phyloP scores from a whole-genome alignment of 2,329 filamentous ascomycete genomes.

The Exophiala sideris region DNA sequence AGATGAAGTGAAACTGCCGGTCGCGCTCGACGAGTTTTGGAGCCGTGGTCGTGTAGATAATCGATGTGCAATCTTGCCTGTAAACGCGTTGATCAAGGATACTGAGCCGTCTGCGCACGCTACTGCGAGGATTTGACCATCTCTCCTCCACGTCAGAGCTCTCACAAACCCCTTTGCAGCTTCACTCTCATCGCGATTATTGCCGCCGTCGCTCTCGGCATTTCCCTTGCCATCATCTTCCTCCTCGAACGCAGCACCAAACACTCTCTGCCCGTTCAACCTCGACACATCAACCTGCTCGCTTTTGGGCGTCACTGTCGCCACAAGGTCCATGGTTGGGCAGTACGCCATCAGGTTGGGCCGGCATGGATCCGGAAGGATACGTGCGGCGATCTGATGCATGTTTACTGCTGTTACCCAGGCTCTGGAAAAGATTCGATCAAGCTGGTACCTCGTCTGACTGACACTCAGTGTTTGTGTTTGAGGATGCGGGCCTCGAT shows the following conservation, averaged over 20 bases:
- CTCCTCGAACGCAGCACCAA: slow-evolving; percentile 42
- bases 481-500: too few species aligned
- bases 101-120: slow-evolving; percentile 79
- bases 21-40: background rate
- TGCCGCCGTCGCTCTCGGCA: slow-evolving; percentile 17
- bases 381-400: slow-evolving; percentile 39
- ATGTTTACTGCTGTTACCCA: slow-evolving; percentile 3
- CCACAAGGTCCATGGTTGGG: slow-evolving; percentile 79
- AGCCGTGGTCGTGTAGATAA: slow-evolving; percentile 14
- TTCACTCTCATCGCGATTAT: slow-evolving; percentile 29
- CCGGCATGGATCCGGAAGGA: slow-evolving; percentile 43
- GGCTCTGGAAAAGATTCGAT: background rate
- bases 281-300: slow-evolving; percentile 67
- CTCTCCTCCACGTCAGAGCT: slow-evolving; percentile 61
- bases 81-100: slow-evolving; percentile 74
- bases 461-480: too few species aligned
- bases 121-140: slow-evolving; percentile 76
- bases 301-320: slow-evolving; percentile 44
- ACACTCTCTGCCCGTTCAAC: slow-evolving; percentile 69
- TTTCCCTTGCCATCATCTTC: slow-evolving; percentile 13
- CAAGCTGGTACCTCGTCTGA: background rate
- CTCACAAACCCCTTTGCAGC: slow-evolving; percentile 29
- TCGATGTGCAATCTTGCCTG: slow-evolving; percentile 72
- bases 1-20: background rate
- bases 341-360: slow-evolving; percentile 67